A percentile compares a stretch with the other conserved stretches of the same genome.
These are phyloP conservation scores for Coemansia sp. DNA, from an alignment of 192 early-diverging fungal species.

Conservation along the genomic window DNA sequence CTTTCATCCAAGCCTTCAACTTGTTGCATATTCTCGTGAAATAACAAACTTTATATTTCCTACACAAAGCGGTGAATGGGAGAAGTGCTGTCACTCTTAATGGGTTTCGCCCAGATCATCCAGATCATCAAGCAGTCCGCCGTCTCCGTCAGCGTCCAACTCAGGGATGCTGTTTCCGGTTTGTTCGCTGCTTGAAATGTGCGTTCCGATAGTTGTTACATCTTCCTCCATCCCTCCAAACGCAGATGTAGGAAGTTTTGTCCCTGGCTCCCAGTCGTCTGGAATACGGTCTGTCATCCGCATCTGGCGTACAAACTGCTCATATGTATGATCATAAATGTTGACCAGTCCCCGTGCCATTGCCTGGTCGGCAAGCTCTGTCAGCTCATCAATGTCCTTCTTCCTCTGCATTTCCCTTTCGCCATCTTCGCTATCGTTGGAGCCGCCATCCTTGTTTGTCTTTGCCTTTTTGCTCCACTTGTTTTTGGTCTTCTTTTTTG, in stretches of 20 bases:
- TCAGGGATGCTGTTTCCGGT: background rate
- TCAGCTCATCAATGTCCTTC: conserved; percentile 60
- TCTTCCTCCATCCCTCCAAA: background rate
- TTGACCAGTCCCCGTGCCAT: conserved; percentile 67
- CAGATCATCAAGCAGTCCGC: conserved; percentile 24
- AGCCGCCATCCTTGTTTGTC: conserved; percentile 11
- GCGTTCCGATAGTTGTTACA: too few species aligned
- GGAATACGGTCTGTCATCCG: conserved; percentile 58
- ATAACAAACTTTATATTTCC: background rate
- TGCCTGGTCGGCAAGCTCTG: conserved; percentile 68
- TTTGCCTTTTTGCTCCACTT: conserved; percentile 31
- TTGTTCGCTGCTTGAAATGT: background rate
- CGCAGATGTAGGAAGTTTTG: conserved; percentile 12
- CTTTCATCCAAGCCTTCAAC: conserved; percentile 1
- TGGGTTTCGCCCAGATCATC: conserved; percentile 19
- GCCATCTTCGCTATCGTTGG: conserved; percentile 36
- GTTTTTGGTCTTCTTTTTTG: conserved; percentile 47
- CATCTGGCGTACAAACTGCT: conserved; percentile 65
- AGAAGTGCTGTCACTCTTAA: background rate
- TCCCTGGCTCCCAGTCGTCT: conserved; percentile 63
- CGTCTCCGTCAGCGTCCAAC: background rate
- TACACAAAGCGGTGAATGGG: background rate
- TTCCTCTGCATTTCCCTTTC: conserved; percentile 48
- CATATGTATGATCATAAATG: conserved; percentile 71
- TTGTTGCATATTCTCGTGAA: background rate